These are phyloP conservation scores for Diplotaxis tenuifolia DNA, from an alignment of 345 rosid genomes.

Conservation along the genomic window DNA sequence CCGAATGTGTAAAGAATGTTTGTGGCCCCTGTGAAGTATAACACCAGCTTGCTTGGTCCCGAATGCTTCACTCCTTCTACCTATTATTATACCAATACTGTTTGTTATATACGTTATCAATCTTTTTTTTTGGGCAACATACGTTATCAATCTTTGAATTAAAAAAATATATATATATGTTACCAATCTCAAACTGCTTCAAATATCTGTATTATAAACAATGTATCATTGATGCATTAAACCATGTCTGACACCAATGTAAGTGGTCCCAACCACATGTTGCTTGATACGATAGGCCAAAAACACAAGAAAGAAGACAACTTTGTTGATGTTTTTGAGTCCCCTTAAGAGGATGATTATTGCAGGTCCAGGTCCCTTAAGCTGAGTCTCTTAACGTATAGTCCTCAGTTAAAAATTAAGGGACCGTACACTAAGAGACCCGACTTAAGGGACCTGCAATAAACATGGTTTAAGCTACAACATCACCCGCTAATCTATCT, in stretches of 20 bases:
- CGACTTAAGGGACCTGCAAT: no score
- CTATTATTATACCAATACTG: constrained; percentile 32
- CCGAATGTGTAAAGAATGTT: constrained; percentile 99
- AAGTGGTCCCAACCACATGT: constrained; percentile 30
- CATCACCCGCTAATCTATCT: constrained; percentile 22
- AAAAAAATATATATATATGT: no score
- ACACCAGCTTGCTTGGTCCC: constrained; percentile 83
- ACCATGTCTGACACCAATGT: constrained; percentile 29
- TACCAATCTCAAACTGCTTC: not conserved
- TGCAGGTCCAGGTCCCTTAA: no score
- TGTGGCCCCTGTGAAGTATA: constrained; percentile 98
- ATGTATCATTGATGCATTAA: not conserved
- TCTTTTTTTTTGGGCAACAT: no score
- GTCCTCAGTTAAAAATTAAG: no score
- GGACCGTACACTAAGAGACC: no score
- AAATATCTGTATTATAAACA: not conserved
- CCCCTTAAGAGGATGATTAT: no score
- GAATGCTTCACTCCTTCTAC: constrained; percentile 89
- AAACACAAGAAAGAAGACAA: constrained; percentile 34
- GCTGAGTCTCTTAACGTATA: no score
- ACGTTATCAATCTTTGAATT: no score
- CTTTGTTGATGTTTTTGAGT: constrained; percentile 33
- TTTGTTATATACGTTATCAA: not conserved
- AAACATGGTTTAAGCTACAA: no score
- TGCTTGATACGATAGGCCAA: no score